These are phyloP conservation scores for Sphaerulina musiva DNA, from an alignment of 2,329 filamentous ascomycete species.

Conservation along the genomic window DNA sequence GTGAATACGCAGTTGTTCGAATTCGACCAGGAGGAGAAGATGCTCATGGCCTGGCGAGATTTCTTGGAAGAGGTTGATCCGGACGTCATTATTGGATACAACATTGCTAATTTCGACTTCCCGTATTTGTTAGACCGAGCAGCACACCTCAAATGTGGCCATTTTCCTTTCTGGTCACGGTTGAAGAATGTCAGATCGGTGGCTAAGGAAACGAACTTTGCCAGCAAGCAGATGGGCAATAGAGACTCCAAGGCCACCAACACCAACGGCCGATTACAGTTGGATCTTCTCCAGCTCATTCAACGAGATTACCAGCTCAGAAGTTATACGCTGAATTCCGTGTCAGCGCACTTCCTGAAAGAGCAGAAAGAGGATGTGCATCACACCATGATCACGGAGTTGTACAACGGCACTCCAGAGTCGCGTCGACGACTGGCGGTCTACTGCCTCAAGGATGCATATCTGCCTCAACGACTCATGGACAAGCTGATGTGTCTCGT, in stretches of 20 bases:
- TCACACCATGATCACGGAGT: constrained; percentile 96
- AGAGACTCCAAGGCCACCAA: constrained; percentile 92
- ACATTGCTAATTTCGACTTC: constrained; percentile 98
- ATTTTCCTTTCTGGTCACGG: constrained; percentile 84
- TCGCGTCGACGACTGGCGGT: constrained; percentile 83
- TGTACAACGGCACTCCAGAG: constrained; percentile 94
- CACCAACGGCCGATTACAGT: constrained; percentile 84
- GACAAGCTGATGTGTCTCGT: constrained; percentile 98
- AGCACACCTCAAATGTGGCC: constrained; percentile 68
- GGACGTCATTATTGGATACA: constrained; percentile 98
- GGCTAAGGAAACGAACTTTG: constrained; percentile 76
- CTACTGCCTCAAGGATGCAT: constrained; percentile 97
- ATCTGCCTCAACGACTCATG: constrained; percentile 86
- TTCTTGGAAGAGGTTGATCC: constrained; percentile 88
- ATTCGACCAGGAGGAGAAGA: constrained; percentile 72
- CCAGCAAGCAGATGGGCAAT: constrained; percentile 97
- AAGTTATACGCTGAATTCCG: constrained; percentile 96
- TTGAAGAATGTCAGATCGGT: constrained; percentile 64
- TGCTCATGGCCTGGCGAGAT: constrained; percentile 88
- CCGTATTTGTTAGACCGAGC: constrained; percentile 89
- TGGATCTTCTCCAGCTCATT: constrained; percentile 89
- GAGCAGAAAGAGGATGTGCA: constrained; percentile 99
- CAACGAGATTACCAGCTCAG: constrained; percentile 91
- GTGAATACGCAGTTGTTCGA: constrained; percentile 90
- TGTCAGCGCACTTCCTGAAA: constrained; percentile 86